Evolutionary conservation across 2,329 filamentous ascomycete species (phyloP).

Genomic region (Plectosphaerella sp.): DNA sequence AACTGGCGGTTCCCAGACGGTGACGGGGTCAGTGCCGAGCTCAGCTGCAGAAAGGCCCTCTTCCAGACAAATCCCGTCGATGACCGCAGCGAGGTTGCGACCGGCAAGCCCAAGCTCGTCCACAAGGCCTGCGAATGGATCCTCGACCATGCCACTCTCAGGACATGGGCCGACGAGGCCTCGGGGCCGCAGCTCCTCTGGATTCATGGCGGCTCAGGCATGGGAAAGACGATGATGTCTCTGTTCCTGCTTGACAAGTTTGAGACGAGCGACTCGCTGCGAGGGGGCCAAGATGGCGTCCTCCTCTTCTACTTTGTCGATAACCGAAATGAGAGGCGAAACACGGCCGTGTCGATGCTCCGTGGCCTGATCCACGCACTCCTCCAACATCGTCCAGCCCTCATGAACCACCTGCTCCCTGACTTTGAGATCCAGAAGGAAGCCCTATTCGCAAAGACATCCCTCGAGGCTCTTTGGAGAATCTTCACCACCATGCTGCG

Average conservation of each 20-base stretch:
- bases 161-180: not conserved
- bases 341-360: not conserved
- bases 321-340: not conserved
- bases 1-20: no score
- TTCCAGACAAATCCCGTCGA: no score
- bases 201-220: not conserved
- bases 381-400: not conserved
- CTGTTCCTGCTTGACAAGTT: not conserved
- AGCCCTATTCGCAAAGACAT: not conserved
- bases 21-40: no score
- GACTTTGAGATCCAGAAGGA: not conserved
- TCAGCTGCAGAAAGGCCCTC: no score
- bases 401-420: not conserved
- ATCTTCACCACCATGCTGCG: not conserved
- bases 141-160: not conserved
- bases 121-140: not conserved
- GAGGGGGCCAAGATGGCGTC: not conserved
- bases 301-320: not conserved
- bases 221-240: not conserved
- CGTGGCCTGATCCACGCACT: not conserved
- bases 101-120: no score
- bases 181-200: not conserved
- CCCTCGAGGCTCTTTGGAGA: not conserved
- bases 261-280: no score
- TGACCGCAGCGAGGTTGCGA: no score